These are phyloP conservation scores for Podospora conica DNA, from an alignment of 495 filamentous ascomycete species.

Conservation along the genomic window DNA sequence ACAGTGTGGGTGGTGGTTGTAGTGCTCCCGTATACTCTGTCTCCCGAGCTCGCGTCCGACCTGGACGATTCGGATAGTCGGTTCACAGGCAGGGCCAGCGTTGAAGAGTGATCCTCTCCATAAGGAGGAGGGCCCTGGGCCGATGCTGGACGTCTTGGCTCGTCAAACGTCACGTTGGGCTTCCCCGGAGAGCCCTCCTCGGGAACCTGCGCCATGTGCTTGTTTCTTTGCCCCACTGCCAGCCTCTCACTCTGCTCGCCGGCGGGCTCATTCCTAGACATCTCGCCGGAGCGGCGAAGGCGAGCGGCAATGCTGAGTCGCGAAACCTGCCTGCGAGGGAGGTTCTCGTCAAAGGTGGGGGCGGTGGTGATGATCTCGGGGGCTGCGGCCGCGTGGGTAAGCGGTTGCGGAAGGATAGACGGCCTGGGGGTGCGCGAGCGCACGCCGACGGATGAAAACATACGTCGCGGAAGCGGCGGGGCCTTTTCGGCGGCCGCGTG, in stretches of 20 bases:
- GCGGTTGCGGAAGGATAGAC: conserved; percentile 6
- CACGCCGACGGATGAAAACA: conserved; percentile 29
- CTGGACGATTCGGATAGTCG: conserved; percentile 87
- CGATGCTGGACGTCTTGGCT: conserved; percentile 55
- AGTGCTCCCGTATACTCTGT: conserved; percentile 59
- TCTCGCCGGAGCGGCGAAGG: conserved; percentile 39
- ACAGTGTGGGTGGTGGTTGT: conserved; percentile 56
- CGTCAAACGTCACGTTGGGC: conserved; percentile 56
- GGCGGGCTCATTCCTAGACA: conserved; percentile 32
- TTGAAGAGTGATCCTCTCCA: conserved; percentile 58
- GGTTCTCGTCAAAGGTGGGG: conserved; percentile 61
- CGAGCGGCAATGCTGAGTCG: conserved; percentile 43
- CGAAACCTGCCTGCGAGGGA: conserved; percentile 46
- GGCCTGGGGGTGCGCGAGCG: conserved; percentile 3
- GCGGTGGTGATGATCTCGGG: conserved; percentile 92
- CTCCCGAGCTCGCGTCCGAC: conserved; percentile 80
- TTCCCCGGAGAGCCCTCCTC: conserved; percentile 39
- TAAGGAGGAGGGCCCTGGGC: conserved; percentile 53
- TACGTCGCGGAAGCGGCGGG: conserved; percentile 71
- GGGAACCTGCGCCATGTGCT: conserved; percentile 33
- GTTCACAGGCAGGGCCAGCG: conserved; percentile 60
- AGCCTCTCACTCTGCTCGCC: conserved; percentile 18
- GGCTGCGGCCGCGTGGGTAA: conserved; percentile 43
- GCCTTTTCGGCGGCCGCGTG: conserved; percentile 52
- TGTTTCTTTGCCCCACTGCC: conserved; percentile 31